Evolutionary conservation across 306 rosid species (phyloP).

Genomic region (Cyamopsis tetragonoloba): DNA sequence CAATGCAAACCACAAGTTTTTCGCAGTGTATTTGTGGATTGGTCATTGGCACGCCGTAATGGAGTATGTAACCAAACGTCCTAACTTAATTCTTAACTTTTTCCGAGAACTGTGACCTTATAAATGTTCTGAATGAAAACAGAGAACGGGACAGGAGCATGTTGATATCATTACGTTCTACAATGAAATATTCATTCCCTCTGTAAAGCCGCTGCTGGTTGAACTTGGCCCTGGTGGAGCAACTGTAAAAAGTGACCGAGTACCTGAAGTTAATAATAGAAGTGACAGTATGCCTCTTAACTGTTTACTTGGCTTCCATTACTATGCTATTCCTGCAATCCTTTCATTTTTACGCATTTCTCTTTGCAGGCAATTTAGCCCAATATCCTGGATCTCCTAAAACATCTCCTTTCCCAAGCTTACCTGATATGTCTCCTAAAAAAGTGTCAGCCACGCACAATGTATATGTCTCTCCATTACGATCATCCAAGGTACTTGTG

Average conservation of each 20-base stretch:
- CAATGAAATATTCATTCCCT: slow-evolving; percentile 82
- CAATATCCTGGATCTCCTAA: slow-evolving; percentile 94
- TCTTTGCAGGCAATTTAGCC: slow-evolving; percentile 42
- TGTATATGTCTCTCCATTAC: slow-evolving; percentile 92
- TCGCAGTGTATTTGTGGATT: slow-evolving; percentile 86
- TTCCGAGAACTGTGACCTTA: slow-evolving; percentile 25
- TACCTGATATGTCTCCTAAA: slow-evolving; percentile 99
- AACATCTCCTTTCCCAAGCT: slow-evolving; percentile 82
- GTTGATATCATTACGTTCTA: slow-evolving; percentile 88
- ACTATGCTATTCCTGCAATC: slow-evolving; percentile 15
- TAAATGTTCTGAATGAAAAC: slow-evolving; percentile 42
- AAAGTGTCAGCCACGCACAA: slow-evolving; percentile 93
- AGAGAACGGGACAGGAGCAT: slow-evolving; percentile 79
- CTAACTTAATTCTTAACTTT: slow-evolving; percentile 6
- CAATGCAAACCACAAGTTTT: slow-evolving; percentile 89
- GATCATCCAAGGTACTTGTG: slow-evolving; percentile 87
- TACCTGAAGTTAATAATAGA: slow-evolving; percentile 60
- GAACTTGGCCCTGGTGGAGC: slow-evolving; percentile 83
- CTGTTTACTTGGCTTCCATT: neutral
- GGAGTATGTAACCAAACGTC: slow-evolving; percentile 46
- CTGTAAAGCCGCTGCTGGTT: slow-evolving; percentile 81
- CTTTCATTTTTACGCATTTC: slow-evolving; percentile 18
- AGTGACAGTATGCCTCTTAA: slow-evolving; percentile 53
- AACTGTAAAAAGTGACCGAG: slow-evolving; percentile 43
- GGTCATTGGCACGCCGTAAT: slow-evolving; percentile 68